phyloP scores from a whole-genome alignment of 2,329 filamentous ascomycete species.

The Pestalotiopsis sp. region DNA sequence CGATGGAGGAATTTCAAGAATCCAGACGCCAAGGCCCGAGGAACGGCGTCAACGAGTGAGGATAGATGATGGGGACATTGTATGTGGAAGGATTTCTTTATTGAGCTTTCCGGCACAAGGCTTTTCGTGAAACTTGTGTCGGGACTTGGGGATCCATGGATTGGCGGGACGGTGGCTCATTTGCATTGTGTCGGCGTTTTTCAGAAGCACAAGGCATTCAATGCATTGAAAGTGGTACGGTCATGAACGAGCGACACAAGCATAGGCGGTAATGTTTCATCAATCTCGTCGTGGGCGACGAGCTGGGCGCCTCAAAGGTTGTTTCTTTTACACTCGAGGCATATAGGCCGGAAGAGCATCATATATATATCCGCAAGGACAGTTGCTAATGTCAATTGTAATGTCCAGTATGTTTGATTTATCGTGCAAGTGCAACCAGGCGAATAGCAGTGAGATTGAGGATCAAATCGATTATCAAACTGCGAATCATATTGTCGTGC shows the following conservation, averaged over 20 bases:
- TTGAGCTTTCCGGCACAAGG: neutral
- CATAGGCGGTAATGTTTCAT: neutral
- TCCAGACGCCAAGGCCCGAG: slow-evolving; percentile 5
- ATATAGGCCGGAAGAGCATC: neutral
- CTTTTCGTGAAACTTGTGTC: neutral
- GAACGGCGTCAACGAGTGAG: neutral
- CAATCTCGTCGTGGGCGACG: neutral
- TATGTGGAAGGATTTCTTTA: neutral
- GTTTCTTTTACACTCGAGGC: neutral
- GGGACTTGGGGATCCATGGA: neutral
- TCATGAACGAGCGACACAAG: neutral
- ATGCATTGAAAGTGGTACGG: neutral
- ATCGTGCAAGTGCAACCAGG: neutral
- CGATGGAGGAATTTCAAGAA: slow-evolving; percentile 46
- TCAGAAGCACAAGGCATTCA: neutral
- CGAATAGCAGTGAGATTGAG: neutral
- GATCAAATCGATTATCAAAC: neutral
- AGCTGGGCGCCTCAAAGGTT: neutral
- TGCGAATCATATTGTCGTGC: neutral
- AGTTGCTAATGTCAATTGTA: neutral
- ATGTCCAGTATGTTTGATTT: neutral
- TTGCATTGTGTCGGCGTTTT: slow-evolving; percentile 3
- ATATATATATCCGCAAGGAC: neutral
- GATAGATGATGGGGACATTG: no score
- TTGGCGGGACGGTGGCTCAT: neutral